These are phyloP conservation scores for Xylaria sp. DNA, from an alignment of 2,329 filamentous ascomycete species.

Conservation along the genomic window DNA sequence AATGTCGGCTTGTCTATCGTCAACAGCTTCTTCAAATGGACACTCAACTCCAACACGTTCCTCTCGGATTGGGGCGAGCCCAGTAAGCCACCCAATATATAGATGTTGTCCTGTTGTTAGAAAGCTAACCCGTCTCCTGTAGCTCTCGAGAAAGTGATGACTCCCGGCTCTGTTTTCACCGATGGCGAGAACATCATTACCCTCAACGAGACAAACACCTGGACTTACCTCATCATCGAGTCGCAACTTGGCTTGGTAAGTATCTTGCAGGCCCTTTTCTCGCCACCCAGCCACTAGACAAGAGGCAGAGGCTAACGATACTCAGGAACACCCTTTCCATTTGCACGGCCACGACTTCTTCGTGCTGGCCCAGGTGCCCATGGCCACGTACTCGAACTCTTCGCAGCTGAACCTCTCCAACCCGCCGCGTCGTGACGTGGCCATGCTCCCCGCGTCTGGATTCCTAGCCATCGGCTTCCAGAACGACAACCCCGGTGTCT, in stretches of 20 bases:
- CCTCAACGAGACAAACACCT: constrained; percentile 40
- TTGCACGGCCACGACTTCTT: constrained; percentile 53
- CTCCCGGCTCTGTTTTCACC: constrained; percentile 33
- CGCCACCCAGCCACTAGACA: neutral
- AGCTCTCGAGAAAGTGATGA: constrained; percentile 44
- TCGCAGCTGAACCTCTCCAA: constrained; percentile 47
- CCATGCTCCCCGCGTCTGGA: constrained; percentile 52
- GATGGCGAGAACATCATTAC: constrained; percentile 40
- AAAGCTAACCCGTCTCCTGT: constrained; percentile 10
- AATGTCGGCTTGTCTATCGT: constrained; percentile 38
- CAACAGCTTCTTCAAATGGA: constrained; percentile 53
- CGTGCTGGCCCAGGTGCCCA: constrained; percentile 43
- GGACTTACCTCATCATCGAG: constrained; percentile 46
- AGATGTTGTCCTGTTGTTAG: neutral
- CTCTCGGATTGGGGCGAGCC: constrained; percentile 54
- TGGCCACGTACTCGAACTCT: constrained; percentile 39
- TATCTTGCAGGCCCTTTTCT: neutral
- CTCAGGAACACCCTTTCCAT: constrained; percentile 49
- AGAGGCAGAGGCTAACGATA: neutral
- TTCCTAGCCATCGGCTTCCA: constrained; percentile 57
- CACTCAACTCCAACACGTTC: constrained; percentile 55
- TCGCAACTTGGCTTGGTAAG: constrained; percentile 31
- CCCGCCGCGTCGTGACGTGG: constrained; percentile 56
- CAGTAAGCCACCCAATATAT: constrained; percentile 37
- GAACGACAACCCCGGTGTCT: constrained; percentile 58